Evolutionary conservation across 2,329 filamentous ascomycete genomes (phyloP).

Genomic region (Fusarium odoratissimum): DNA sequence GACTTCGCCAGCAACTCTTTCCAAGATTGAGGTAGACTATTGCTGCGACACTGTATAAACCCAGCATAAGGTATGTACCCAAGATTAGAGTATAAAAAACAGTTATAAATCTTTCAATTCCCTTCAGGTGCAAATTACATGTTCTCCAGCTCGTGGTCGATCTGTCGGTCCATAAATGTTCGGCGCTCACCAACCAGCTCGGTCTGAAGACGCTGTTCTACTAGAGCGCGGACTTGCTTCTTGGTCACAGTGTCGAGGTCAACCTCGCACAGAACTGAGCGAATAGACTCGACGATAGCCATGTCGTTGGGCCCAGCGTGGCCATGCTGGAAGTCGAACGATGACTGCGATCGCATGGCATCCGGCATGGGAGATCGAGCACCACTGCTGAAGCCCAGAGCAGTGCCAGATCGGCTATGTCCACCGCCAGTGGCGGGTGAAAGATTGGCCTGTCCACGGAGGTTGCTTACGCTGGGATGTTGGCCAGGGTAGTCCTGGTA

Average conservation of each 20-base stretch:
- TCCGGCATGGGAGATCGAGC: conserved; percentile 58
- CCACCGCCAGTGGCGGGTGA: conserved; percentile 57
- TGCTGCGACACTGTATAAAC: conserved; percentile 28
- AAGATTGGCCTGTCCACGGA: conserved; percentile 60
- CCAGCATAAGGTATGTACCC: conserved; percentile 40
- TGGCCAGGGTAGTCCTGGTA: conserved; percentile 66
- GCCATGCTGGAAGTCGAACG: conserved; percentile 71
- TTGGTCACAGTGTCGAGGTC: conserved; percentile 98
- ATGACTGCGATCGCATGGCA: conserved; percentile 62
- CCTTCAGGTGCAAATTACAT: conserved; percentile 69
- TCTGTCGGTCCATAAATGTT: conserved; percentile 90
- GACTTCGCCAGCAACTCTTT: conserved; percentile 18
- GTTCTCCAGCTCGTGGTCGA: conserved; percentile 91
- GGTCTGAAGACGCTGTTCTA: conserved; percentile 92
- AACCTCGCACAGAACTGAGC: conserved; percentile 83
- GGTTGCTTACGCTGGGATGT: conserved; percentile 72
- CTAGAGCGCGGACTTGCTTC: conserved; percentile 92
- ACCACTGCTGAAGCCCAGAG: conserved; percentile 62
- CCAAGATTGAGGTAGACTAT: conserved; percentile 5
- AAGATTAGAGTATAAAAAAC: conserved; percentile 32
- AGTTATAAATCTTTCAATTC: conserved; percentile 7
- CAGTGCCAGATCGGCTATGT: conserved; percentile 55
- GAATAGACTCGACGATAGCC: conserved; percentile 86
- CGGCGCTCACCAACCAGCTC: conserved; percentile 87
- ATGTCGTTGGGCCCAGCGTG: conserved; percentile 78